Evolutionary conservation across 208 protist species (phyloP).

Genomic region (Acanthamoeba castellanii): DNA sequence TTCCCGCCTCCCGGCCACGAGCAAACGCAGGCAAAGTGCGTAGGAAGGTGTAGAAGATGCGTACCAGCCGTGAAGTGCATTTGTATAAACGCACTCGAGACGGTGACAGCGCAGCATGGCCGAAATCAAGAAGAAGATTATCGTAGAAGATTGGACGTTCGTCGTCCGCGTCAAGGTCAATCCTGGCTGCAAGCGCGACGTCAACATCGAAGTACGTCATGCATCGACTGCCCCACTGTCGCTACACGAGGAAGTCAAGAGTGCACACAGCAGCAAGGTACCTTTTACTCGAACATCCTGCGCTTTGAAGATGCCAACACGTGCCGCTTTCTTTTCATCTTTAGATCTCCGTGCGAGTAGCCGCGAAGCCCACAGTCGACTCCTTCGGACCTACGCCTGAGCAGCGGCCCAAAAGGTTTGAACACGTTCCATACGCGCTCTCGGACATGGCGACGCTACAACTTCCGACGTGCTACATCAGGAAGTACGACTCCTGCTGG

Average conservation of each 20-base stretch:
- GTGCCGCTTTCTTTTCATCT: no score
- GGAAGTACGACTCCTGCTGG: slow-evolving; percentile 54
- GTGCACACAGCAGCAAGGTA: not conserved
- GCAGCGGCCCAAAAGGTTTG: not conserved
- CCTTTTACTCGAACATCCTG: not conserved
- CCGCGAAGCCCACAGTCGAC: not conserved
- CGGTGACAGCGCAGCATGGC: not conserved
- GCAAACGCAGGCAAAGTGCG: not conserved
- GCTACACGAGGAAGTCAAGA: not conserved
- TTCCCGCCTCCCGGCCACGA: no score
- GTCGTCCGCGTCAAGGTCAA: not conserved
- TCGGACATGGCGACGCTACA: not conserved
- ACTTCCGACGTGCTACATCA: not conserved
- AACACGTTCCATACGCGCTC: not conserved
- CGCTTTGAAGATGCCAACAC: no score
- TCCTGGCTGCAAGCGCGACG: not conserved
- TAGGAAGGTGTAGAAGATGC: no score
- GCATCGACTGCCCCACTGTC: not conserved
- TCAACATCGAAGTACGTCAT: not conserved
- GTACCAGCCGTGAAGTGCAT: not conserved
- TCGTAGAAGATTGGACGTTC: not conserved
- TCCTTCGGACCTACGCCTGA: not conserved
- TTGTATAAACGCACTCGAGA: not conserved
- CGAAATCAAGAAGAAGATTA: not conserved
- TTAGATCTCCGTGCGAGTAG: not conserved